Conservation (phyloP, 768 basidiomycete species). For the Lactifluus piperatus region DNA sequence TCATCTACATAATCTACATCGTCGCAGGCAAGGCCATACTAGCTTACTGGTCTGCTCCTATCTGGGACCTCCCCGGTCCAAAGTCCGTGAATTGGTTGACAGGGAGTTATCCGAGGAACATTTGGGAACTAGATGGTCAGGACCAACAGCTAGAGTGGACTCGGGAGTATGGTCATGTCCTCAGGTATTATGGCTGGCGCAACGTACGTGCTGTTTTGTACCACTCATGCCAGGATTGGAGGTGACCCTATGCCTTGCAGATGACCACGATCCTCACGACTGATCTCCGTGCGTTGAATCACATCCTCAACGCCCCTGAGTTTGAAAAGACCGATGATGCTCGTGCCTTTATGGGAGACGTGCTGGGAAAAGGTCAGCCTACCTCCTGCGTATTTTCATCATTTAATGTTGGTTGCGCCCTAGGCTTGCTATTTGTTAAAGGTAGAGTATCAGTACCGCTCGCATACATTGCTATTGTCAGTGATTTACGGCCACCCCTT, state of each 20-base stretch:
- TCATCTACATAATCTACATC: neutral
- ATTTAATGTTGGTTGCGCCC: neutral
- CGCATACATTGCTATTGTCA: neutral
- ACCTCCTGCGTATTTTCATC: neutral
- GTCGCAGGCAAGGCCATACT: neutral
- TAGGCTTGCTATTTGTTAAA: conserved; percentile 13
- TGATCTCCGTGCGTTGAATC: conserved; percentile 12
- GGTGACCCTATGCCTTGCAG: neutral
- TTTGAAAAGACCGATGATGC: conserved; percentile 4
- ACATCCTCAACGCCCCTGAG: conserved; percentile 7
- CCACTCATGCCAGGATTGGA: neutral
- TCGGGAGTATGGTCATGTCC: conserved; percentile 1
- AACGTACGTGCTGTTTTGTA: neutral
- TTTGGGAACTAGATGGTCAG: conserved; percentile 9
- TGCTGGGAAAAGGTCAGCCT: conserved; percentile 9
- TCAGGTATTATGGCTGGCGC: conserved; percentile 7
- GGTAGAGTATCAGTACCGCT: neutral
- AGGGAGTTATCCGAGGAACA: neutral
- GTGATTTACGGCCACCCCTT: neutral
- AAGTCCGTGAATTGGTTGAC: conserved; percentile 12
- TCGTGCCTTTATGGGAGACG: neutral
- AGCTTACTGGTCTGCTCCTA: neutral
- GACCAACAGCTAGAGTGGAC: conserved; percentile 5
- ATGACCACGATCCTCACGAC: neutral
- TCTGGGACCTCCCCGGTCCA: conserved; percentile 7